Evolutionary conservation across 108 stramenopile species (phyloP), one percentile per base, ranked within the genome.

Genomic region (Cyclotella kingstonii): DNA sequence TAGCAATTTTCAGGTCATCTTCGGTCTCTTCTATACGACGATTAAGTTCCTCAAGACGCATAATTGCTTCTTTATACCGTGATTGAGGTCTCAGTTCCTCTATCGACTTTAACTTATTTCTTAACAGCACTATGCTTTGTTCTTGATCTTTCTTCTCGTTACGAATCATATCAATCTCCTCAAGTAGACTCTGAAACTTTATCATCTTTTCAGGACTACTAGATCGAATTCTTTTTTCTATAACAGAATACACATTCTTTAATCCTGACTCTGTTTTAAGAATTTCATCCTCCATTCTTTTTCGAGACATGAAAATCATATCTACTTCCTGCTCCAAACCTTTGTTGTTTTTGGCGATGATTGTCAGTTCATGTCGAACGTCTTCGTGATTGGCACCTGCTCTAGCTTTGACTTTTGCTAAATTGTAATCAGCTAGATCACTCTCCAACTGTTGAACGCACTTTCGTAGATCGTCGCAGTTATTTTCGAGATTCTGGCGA

Each of bases 301-400:
- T 68, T 21, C 67, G 26, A 7, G 48, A 42, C 1, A 58, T 26
- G 14, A 68, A 68, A 3, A 68, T 49, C 5, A 15, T 21, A 42
- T 68, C 67, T 9, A 68, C 39, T 17, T 67, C 66, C 12, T 56
- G 54, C 25, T 67, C 66, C 21, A 56, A 35, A 45, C 46, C 39
- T 41, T 49, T 67, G 45, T 57, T 67, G 23, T 15, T 30, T n/a
- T 48, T 35, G 17, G 47, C n/a, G 14, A 67, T 49, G 35, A 23
- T 25, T 27, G 57, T 25, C 1, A 38, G 34, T 19, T 54, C 42
- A 46, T 67, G 33, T 25, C 44, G 44, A 28, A 67, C 25, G 26
- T 67, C 66, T 3, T 54, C 55, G 3, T 31, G 54, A 49, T 28
- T 48, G 0, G 66, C 18, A n/a, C 57, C 67, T 22, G 48, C 42